Evolutionary conservation across 164 flowering plant genomes (phyloP).

Genomic region (Chloranthus sessilifolius): DNA sequence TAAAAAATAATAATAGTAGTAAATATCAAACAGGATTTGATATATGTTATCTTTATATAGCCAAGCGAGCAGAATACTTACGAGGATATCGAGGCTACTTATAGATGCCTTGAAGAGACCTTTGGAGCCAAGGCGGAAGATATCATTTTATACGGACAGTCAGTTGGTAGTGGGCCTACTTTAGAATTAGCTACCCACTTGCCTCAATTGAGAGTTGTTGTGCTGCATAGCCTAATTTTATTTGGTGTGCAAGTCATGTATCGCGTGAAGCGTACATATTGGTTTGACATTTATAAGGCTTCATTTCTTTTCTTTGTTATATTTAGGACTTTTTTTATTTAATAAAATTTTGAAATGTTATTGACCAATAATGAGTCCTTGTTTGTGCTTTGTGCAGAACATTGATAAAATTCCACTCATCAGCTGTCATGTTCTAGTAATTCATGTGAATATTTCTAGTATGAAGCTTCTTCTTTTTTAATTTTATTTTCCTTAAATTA

Average conservation of each 20-base stretch:
- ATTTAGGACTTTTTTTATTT: not conserved
- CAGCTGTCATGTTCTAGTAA: constrained; percentile 71
- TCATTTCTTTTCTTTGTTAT: not conserved
- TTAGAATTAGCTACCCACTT: constrained; percentile 65
- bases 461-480: too few species aligned
- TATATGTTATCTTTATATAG: constrained; percentile 25
- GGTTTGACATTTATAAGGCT: constrained; percentile 94
- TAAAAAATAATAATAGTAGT: too few species aligned
- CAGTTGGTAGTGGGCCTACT: constrained; percentile 93
- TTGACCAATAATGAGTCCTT: not conserved
- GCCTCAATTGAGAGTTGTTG: constrained; percentile 64
- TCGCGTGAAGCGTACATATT: constrained; percentile 72
- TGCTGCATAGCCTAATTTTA: constrained; percentile 78
- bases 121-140: constrained; percentile 82
- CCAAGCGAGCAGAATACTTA: constrained; percentile 84
- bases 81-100: constrained; percentile 84
- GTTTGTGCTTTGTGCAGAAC: constrained; percentile 54
- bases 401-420: constrained; percentile 39
- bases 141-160: constrained; percentile 77
- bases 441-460: constrained; percentile 65
- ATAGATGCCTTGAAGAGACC: constrained; percentile 59
- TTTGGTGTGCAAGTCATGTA: constrained; percentile 92
- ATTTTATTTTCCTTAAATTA: too few species aligned
- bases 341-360: not conserved
- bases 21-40: too few species aligned